Base-by-base conservation (phyloP, 2,329 filamentous ascomycete species). In the Ophiostoma australiae region DNA sequence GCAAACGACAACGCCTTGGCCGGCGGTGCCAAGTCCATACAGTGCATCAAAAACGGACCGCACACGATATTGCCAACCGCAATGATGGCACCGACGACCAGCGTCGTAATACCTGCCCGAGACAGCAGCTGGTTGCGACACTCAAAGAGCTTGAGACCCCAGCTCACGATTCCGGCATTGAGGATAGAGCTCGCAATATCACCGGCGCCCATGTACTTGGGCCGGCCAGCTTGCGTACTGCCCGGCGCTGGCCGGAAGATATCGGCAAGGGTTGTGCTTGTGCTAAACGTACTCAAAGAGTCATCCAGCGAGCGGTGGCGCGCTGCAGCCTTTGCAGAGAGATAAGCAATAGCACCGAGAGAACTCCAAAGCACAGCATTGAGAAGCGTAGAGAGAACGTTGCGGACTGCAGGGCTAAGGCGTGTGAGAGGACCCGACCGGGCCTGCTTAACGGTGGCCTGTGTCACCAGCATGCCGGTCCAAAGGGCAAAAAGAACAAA, bases 71-170 rank as follows among this genome's bases (percentile, higher is more conserved):
- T 85, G 39, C 76, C 78, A 0, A 79, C 77, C 0, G 84, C 83
- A 0, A 80, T 76, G 0, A 76, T 67, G 0, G 78, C 72, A 11
- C 81, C 81, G 2, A 83, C 76, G 3, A 80, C 7, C 4, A 82
- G 73, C 0, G 81, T 80, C 1, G 80, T 76, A 4, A 82, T 52
- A 0, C 84, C 84, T 0, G 80, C 80, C 0, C 78, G 74, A 31
- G 82, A 84, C 66, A 83, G 79, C 1, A 86, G 78, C 68, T 83
- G 82, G 2, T 74, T 73, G 4, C 83, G 82, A 76, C 82, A 84
- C 73, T 85, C 83, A 74, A 82, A 84, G 3, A 86, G 78, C 76
- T 86, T 86, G 73, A 86, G 81, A 0, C 84, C 84, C 84, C 84
- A 86, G 3, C 81, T 79, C 2, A 85, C 79, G 33, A 86, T 84